Conservation (phyloP, 139 green algal genomes). For the Haematococcus sp. region DNA sequence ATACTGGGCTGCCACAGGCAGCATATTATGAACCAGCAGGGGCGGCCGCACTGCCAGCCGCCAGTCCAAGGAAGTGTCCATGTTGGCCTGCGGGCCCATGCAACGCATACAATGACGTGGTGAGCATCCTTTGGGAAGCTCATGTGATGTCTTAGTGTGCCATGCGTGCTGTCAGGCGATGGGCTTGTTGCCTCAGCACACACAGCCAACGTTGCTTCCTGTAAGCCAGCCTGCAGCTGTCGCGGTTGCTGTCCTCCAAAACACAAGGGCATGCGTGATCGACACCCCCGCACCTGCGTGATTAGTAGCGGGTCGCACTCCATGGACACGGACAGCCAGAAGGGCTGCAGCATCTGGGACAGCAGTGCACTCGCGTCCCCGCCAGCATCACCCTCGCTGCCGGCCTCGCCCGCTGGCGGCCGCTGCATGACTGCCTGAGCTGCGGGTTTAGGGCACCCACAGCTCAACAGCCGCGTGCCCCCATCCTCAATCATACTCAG, state of each 20-base stretch:
- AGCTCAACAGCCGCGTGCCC: conserved; percentile 50
- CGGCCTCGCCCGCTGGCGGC: not conserved
- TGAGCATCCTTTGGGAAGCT: too few species aligned
- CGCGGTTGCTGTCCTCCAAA: too few species aligned
- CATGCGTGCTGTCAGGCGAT: too few species aligned
- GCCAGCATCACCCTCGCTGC: not conserved
- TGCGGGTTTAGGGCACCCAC: conserved; percentile 9
- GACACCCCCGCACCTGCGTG: not conserved
- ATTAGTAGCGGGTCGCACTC: conserved; percentile 52
- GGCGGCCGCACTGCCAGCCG: conserved; percentile 62
- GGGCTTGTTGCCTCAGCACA: too few species aligned
- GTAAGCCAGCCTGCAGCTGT: too few species aligned
- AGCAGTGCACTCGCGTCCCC: not conserved
- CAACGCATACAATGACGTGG: not conserved
- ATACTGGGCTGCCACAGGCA: conserved; percentile 58
- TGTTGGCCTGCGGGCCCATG: conserved; percentile 9
- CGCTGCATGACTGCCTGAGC: not conserved
- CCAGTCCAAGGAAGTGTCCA: conserved; percentile 65
- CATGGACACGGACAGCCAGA: conserved; percentile 66
- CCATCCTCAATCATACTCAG: conserved; percentile 66
- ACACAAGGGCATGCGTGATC: too few species aligned
- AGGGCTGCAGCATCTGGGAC: conserved; percentile 19
- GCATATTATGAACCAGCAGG: conserved; percentile 72
- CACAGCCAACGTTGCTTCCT: too few species aligned
- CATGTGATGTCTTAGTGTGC: too few species aligned